Percentiles rank a stretch among this genome's conserved stretches.
Conservation (phyloP, 75 land plant species). For the Sequoia sempervirens region DNA sequence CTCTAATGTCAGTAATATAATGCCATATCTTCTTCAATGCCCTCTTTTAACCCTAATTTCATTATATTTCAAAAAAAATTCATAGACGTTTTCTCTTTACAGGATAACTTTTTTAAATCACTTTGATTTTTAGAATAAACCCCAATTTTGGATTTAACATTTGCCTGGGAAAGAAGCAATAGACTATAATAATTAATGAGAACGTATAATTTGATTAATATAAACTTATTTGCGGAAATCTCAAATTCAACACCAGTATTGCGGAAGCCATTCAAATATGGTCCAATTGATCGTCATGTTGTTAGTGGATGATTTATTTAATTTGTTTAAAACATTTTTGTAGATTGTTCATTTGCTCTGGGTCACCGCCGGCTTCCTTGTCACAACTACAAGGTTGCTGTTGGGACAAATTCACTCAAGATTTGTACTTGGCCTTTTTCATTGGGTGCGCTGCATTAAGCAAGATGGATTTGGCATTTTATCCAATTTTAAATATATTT, state of each 20-base stretch:
- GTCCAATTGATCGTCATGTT: neutral
- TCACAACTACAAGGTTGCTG: too few relatives aligned
- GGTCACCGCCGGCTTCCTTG: neutral
- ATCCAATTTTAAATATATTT: neutral
- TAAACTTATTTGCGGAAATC: neutral
- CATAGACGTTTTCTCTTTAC: neutral
- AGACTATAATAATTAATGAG: neutral
- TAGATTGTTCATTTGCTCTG: neutral
- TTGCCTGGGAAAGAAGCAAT: neutral
- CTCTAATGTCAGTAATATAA: constrained; percentile 43
- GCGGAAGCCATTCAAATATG: neutral
- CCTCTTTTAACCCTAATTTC: neutral
- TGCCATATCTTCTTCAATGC: neutral
- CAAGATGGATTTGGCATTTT: neutral
- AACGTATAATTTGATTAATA: neutral
- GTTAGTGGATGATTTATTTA: neutral
- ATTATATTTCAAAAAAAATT: neutral
- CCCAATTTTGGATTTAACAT: neutral
- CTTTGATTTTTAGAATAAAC: neutral
- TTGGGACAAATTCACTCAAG: too few relatives aligned
- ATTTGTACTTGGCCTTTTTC: too few relatives aligned
- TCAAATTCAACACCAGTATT: neutral
- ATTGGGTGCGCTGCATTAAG: neutral
- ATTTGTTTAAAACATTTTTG: too few relatives aligned
- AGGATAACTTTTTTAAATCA: neutral